Conservation (phyloP, 2,329 filamentous ascomycete genomes). For the Alternaria novae-zelandiae region DNA sequence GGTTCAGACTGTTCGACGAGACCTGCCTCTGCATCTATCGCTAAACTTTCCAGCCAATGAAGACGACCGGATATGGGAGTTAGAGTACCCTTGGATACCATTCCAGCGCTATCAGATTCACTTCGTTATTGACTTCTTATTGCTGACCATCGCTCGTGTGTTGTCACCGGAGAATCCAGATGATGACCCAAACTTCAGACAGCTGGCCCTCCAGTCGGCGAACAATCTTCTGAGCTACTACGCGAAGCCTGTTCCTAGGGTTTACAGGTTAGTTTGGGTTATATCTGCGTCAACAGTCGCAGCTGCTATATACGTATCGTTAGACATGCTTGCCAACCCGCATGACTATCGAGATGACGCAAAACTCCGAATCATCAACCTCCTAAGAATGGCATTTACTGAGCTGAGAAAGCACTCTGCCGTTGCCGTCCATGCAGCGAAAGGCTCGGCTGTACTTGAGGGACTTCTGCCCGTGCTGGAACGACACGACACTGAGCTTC, state of each 20-base stretch:
- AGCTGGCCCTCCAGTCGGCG: conserved; percentile 9
- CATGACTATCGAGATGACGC: conserved; percentile 9
- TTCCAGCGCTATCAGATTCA: conserved; percentile 16
- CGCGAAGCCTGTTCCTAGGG: conserved; percentile 7
- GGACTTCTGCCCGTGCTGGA: conserved; percentile 5
- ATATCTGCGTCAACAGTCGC: conserved; percentile 15
- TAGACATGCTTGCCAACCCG: conserved; percentile 12
- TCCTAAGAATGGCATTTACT: conserved; percentile 4
- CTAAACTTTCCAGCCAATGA: conserved; percentile 10
- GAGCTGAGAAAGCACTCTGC: conserved; percentile 13
- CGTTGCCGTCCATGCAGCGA: conserved; percentile 14
- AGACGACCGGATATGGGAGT: conserved; percentile 13
- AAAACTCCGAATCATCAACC: neutral
- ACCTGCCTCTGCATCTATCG: conserved; percentile 10
- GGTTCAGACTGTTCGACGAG: conserved; percentile 1
- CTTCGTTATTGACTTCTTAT: conserved; percentile 13
- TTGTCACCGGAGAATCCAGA: conserved; percentile 2
- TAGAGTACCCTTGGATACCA: conserved; percentile 13
- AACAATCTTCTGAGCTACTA: conserved; percentile 13
- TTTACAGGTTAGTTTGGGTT: conserved; percentile 14
- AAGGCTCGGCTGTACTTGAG: conserved; percentile 11
- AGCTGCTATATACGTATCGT: conserved; percentile 11
- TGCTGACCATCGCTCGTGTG: conserved; percentile 12
- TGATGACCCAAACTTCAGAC: conserved; percentile 4
- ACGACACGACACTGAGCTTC: conserved; percentile 3